Evolutionary conservation across 345 rosid species (phyloP), one percentile per base, ranked within the genome.

Genomic region (Citrus australasica): DNA sequence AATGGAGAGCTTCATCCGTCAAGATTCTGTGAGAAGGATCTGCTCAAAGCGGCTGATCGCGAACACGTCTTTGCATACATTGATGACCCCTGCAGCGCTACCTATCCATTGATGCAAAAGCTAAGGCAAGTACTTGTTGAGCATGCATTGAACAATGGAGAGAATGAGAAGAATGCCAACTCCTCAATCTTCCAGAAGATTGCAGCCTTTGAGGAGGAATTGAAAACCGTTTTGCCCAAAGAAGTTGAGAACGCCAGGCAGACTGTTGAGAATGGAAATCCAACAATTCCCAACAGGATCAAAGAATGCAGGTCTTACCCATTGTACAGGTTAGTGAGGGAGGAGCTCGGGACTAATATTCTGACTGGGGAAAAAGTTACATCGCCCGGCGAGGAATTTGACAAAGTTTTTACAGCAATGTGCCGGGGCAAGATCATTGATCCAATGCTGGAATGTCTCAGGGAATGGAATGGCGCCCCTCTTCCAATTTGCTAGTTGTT

Each of bases 301-400:
- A 82, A 87, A 79, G 94, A 88, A 30, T 93, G 94, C 86, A 84
- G 94, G 72, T 90, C 94, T 8, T 91, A 90, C 65, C 96, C 98
- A 1, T 10, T 91, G 73, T 93, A 91, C 85, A 90, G 82, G 81
- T 89, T 93, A 16, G 88, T 91, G 63, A 84, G 97, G 32, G 87
- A 90, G 42, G 94, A 87, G 83, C 76, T 93, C 9, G 87, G 88
- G 13, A 84, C 91, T 0, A 87, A 79, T 3, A 64, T 90, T 79
- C 71, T 93, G 0, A 88, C 90, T 0, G 97, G 97, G 2, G 95
- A 91, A 78, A 89, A 85, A 30, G 88, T 85, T 9, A 25, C 59
- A 78, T 91, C 95, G 6, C 95, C 95, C 0, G 95, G 97, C 1
- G 95, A 92, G 79, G 93, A 86, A 79, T 93, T 91, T 64, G 95